These are phyloP conservation scores for Mycena galericulata DNA, from an alignment of 768 basidiomycete genomes.

Conservation along the genomic window DNA sequence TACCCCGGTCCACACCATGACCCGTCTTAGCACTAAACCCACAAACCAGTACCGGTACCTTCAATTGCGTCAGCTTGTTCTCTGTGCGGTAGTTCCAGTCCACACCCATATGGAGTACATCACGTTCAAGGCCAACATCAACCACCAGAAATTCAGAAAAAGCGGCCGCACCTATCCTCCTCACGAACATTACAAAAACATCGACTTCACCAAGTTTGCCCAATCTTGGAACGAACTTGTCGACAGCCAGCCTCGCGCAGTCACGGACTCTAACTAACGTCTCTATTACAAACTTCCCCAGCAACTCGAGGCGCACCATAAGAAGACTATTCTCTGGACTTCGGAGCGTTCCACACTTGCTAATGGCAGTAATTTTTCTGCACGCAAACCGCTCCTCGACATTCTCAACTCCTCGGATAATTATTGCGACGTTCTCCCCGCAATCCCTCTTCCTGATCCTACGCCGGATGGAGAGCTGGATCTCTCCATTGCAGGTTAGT, in stretches of 20 bases:
- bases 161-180: not conserved
- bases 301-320: slow-evolving; percentile 5
- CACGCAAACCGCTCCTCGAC: not conserved
- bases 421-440: not conserved
- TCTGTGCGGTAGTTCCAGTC: not conserved
- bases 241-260: not conserved
- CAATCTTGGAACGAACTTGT: slow-evolving; percentile 4
- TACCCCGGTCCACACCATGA: not conserved
- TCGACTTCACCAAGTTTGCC: not conserved
- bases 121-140: not conserved
- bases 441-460: not conserved
- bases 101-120: slow-evolving; percentile 6
- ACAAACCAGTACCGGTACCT: not conserved
- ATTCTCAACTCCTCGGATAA: not conserved
- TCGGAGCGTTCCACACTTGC: not conserved
- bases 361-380: not conserved
- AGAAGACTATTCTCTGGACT: slow-evolving; percentile 1
- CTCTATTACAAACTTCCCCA: slow-evolving; percentile 5
- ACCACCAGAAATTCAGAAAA: not conserved
- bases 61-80: not conserved
- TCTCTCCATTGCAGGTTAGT: not conserved
- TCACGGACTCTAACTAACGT: not conserved
- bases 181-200: slow-evolving; percentile 1
- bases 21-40: not conserved
- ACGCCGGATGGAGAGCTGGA: not conserved